Evolutionary conservation across 768 basidiomycete species (phyloP).

Genomic region (Punctularia strigosozonata): DNA sequence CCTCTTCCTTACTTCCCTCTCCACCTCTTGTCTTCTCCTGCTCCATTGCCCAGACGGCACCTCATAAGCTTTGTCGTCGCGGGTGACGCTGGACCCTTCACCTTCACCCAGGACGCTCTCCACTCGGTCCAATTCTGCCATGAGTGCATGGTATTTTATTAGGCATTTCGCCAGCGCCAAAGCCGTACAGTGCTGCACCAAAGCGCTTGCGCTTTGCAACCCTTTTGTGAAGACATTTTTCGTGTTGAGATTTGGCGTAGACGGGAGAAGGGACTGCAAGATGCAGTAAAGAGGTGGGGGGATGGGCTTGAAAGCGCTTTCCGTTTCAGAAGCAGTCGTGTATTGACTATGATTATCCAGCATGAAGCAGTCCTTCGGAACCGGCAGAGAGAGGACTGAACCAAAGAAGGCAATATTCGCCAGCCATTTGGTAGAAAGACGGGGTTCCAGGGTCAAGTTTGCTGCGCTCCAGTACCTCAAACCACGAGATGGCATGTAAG

Average conservation of each 20-base stretch:
- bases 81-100: no score
- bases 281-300: constrained; percentile 67
- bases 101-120: constrained; percentile 46
- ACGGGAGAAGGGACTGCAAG: constrained; percentile 73
- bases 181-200: constrained; percentile 83
- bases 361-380: constrained; percentile 55
- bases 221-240: constrained; percentile 75
- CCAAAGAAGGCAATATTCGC: constrained; percentile 80
- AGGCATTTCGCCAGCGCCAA: constrained; percentile 68
- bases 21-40: constrained; percentile 53
- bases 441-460: constrained; percentile 68
- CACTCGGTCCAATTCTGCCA: constrained; percentile 34
- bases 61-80: no score
- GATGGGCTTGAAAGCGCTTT: no score
- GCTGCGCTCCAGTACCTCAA: constrained; percentile 64
- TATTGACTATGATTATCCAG: constrained; percentile 35
- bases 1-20: constrained; percentile 59
- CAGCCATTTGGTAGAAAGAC: constrained; percentile 85
- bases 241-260: constrained; percentile 49
- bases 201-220: constrained; percentile 52
- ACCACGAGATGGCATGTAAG: no score
- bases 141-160: constrained; percentile 51
- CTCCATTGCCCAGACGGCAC: constrained; percentile 63
- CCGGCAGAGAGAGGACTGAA: constrained; percentile 61
- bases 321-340: no score